These are phyloP conservation scores for Kalmanozyma brasiliensis DNA, from an alignment of 1,284 basidiomycete species.

Conservation along the genomic window DNA sequence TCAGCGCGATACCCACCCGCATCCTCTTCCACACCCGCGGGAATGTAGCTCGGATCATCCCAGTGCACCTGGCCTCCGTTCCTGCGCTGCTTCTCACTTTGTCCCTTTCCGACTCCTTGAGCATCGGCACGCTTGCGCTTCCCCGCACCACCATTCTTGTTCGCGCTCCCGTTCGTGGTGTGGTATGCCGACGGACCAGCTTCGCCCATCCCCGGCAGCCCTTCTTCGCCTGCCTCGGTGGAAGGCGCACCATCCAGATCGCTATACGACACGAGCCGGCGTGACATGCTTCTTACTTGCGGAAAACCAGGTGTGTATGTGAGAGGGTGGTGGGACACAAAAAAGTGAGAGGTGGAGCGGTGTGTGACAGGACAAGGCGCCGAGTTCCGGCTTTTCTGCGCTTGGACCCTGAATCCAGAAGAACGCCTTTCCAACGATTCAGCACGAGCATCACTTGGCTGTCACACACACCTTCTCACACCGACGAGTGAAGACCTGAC, in stretches of 20 bases:
- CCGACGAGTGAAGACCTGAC: too few species aligned
- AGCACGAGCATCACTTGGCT: too few species aligned
- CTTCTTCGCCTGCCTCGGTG: not conserved
- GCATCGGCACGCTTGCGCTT: not conserved
- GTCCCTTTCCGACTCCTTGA: not conserved
- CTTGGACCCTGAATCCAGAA: not conserved
- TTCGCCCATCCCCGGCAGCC: not conserved
- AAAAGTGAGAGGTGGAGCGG: not conserved
- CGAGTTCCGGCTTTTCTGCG: not conserved
- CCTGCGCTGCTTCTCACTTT: not conserved
- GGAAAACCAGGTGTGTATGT: not conserved
- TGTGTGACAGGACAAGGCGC: not conserved
- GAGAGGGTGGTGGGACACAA: too few species aligned
- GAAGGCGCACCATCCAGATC: conserved; percentile 12
- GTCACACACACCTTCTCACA: too few species aligned
- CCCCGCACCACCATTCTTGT: too few species aligned
- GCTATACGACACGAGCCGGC: conserved; percentile 30
- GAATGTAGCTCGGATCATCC: conserved; percentile 20
- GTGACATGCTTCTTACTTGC: conserved; percentile 23
- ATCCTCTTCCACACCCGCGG: not conserved
- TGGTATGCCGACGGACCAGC: conserved; percentile 2
- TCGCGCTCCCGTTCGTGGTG: not conserved
- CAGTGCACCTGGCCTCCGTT: conserved; percentile 9
- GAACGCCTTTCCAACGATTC: too few species aligned
- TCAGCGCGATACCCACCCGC: conserved; percentile 3